A percentile compares a stretch with the other conserved stretches of the same genome.
These are phyloP conservation scores for Solanum pinnatisectum DNA, from an alignment of 257 asterid species.

Conservation along the genomic window DNA sequence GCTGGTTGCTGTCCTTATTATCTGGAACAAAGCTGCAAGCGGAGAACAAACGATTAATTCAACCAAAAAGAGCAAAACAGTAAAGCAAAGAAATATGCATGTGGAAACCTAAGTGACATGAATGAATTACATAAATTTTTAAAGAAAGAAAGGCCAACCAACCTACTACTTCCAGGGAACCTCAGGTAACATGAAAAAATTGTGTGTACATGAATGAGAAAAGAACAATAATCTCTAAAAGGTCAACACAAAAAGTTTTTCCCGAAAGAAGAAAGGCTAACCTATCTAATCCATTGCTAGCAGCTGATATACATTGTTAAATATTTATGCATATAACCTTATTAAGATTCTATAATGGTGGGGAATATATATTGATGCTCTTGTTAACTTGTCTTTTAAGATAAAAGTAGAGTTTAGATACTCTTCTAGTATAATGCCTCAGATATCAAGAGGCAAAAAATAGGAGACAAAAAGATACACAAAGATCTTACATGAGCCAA, in stretches of 20 bases:
- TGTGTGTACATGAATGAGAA: not conserved
- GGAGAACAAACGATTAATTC: not conserved
- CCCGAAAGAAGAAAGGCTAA: not conserved
- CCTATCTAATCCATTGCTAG: not conserved
- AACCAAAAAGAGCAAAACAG: not conserved
- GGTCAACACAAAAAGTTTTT: not conserved
- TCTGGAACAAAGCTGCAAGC: constrained; percentile 75
- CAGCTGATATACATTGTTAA: not conserved
- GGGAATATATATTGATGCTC: not conserved
- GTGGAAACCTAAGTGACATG: not conserved
- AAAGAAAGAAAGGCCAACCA: not conserved
- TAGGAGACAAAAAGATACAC: not conserved
- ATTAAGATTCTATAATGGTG: not conserved
- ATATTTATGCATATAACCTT: not conserved
- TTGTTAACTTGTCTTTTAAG: not conserved
- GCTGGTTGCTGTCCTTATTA: constrained; percentile 85
- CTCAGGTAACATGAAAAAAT: not conserved
- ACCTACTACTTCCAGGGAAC: not conserved
- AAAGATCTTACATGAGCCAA: constrained; percentile 74
- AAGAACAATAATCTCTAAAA: not conserved
- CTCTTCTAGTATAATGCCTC: too few species aligned
- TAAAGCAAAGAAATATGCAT: not conserved
- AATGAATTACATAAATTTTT: not conserved
- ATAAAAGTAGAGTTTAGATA: not conserved
- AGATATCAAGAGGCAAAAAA: not conserved